phyloP scores from a whole-genome alignment of 2,329 filamentous ascomycete species.

The Coniochaeta prunicola region DNA sequence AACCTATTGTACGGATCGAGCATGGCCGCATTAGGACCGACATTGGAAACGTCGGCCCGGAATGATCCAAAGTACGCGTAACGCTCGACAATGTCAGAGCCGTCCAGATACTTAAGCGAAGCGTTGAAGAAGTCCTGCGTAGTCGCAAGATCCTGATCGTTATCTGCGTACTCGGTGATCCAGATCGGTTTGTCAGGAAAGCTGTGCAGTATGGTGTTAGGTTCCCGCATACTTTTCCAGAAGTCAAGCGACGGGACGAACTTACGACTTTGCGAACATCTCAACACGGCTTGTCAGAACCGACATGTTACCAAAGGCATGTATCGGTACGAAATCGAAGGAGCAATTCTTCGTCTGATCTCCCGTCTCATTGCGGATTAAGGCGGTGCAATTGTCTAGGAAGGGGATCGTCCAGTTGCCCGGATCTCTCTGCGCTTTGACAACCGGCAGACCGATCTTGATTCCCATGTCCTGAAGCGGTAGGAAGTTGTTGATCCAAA shows the following conservation, averaged over 20 bases:
- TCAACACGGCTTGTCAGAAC: neutral
- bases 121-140: constrained; percentile 62
- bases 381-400: constrained; percentile 51
- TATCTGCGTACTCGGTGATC: constrained; percentile 70
- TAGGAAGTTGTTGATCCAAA: constrained; percentile 64
- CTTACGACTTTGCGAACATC: constrained; percentile 41
- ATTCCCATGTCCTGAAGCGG: constrained; percentile 58
- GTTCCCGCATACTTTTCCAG: neutral
- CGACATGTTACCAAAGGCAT: constrained; percentile 17
- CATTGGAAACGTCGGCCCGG: constrained; percentile 59
- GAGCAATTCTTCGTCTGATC: constrained; percentile 42
- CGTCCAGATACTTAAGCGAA: constrained; percentile 58
- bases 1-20: constrained; percentile 59
- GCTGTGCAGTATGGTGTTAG: constrained; percentile 20
- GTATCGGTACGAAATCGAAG: constrained; percentile 55
- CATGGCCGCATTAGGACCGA: constrained; percentile 65
- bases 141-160: constrained; percentile 44
- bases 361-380: constrained; percentile 35
- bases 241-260: neutral
- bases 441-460: constrained; percentile 59
- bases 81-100: constrained; percentile 48
- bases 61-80: constrained; percentile 76
- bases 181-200: constrained; percentile 54
- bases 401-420: constrained; percentile 59
- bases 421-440: constrained; percentile 36